Evolutionary conservation across 1,284 basidiomycete genomes (phyloP).

Genomic region (Golubevia sp.): DNA sequence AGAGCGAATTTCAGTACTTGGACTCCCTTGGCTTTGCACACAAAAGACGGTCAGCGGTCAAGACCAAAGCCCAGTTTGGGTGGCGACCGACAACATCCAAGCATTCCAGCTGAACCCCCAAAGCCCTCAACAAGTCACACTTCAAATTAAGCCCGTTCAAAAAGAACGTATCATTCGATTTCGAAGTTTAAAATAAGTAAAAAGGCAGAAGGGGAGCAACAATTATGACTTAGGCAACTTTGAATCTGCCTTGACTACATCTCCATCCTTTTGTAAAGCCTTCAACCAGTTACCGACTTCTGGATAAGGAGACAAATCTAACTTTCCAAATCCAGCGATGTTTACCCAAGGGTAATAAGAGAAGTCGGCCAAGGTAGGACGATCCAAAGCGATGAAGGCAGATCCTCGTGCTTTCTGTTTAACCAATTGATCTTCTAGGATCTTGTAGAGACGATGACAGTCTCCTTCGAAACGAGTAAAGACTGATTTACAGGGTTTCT

Average conservation of each 20-base stretch:
- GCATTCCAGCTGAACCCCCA: no score
- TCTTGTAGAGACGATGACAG: constrained; percentile 35
- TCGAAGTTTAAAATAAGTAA: no score
- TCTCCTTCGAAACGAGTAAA: constrained; percentile 43
- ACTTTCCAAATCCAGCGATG: constrained; percentile 32
- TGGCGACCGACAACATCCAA: no score
- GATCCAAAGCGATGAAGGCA: constrained; percentile 38
- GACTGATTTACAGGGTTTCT: constrained; percentile 27
- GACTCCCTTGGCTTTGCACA: no score
- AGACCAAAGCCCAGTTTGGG: no score
- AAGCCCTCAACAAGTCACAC: no score
- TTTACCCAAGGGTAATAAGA: constrained; percentile 39
- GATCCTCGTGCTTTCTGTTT: constrained; percentile 30
- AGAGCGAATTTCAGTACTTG: no score
- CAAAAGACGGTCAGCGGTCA: no score
- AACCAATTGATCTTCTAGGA: constrained; percentile 39
- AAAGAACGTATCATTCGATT: no score
- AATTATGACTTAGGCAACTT: constrained; percentile 23
- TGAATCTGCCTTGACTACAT: constrained; percentile 25
- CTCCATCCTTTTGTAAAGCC: constrained; percentile 26
- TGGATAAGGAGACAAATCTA: constrained; percentile 38
- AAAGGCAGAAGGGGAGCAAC: no score
- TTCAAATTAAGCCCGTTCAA: no score
- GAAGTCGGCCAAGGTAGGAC: constrained; percentile 47
- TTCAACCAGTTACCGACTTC: constrained; percentile 32